A percentile compares a stretch with the other conserved stretches of the same genome.
These are phyloP conservation scores for Casuarina equisetifolia DNA, from an alignment of 306 rosid genomes.

Conservation along the genomic window DNA sequence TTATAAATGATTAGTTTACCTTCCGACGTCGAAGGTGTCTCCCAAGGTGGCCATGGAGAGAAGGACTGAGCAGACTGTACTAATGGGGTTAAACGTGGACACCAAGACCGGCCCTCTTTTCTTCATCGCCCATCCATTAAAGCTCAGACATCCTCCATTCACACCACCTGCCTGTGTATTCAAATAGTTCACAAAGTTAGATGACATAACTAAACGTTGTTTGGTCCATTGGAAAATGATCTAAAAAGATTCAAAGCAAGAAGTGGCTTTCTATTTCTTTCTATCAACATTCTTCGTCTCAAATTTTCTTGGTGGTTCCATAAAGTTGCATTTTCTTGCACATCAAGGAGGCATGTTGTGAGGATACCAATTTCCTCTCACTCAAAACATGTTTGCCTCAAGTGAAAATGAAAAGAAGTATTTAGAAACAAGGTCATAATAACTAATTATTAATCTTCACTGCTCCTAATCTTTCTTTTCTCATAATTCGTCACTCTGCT, in stretches of 20 bases:
- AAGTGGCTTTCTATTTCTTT: no score
- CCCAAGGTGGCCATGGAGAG: slow-evolving; percentile 51
- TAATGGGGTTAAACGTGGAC: slow-evolving; percentile 77
- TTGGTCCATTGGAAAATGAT: no score
- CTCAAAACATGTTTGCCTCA: slow-evolving; percentile 2
- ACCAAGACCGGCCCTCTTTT: slow-evolving; percentile 88
- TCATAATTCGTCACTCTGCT: neutral
- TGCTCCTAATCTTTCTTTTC: neutral
- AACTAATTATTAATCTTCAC: neutral
- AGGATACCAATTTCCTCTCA: neutral
- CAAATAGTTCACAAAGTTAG: neutral
- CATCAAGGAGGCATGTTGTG: neutral
- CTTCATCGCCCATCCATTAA: slow-evolving; percentile 86
- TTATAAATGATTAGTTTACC: slow-evolving; percentile 35
- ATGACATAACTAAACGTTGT: neutral
- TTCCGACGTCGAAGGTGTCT: slow-evolving; percentile 58
- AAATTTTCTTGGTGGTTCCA: no score
- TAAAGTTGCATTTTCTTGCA: neutral
- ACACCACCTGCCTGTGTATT: slow-evolving; percentile 61
- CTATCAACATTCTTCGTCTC: no score
- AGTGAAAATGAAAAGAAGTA: neutral
- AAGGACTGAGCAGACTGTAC: slow-evolving; percentile 70
- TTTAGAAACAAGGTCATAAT: no score
- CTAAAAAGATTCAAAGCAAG: no score
- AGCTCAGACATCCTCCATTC: slow-evolving; percentile 64